Evolutionary conservation across 2,329 filamentous ascomycete species (phyloP).

Genomic region (Bipolaris oryzae): DNA sequence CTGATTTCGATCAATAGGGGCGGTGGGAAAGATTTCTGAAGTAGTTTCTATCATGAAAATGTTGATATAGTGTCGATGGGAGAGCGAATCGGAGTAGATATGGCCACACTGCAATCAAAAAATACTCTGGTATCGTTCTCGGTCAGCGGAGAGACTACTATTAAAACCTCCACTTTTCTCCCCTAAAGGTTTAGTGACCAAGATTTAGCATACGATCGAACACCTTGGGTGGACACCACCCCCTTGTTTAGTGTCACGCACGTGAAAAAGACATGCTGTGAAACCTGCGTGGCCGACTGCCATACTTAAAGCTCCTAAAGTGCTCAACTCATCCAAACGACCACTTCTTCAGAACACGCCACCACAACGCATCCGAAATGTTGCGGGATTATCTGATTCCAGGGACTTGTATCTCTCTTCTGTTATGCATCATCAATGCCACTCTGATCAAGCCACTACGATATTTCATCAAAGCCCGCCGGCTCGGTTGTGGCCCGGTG

Average conservation of each 20-base stretch:
- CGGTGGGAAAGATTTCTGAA: not conserved
- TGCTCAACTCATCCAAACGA: not conserved
- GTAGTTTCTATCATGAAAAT: no score
- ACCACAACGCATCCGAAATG: not conserved
- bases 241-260: constrained; percentile 5
- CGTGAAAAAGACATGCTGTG: not conserved
- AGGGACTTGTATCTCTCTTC: rapidly evolving
- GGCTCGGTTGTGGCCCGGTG: constrained; percentile 4
- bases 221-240: not conserved
- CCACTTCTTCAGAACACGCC: not conserved
- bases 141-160: no score
- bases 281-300: not conserved
- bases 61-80: no score
- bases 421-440: not conserved
- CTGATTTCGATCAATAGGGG: not conserved
- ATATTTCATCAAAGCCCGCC: not conserved
- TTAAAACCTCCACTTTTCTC: no score
- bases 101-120: no score
- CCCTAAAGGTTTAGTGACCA: not conserved
- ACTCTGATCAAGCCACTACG: not conserved
- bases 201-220: not conserved
- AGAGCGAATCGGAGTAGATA: no score
- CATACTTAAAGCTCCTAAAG: constrained; percentile 1
- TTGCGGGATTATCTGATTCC: not conserved
- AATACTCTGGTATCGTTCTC: no score